Base-by-base conservation (phyloP, 2,329 filamentous ascomycete genomes). In the Paecilomyces dactylethromorphus region DNA sequence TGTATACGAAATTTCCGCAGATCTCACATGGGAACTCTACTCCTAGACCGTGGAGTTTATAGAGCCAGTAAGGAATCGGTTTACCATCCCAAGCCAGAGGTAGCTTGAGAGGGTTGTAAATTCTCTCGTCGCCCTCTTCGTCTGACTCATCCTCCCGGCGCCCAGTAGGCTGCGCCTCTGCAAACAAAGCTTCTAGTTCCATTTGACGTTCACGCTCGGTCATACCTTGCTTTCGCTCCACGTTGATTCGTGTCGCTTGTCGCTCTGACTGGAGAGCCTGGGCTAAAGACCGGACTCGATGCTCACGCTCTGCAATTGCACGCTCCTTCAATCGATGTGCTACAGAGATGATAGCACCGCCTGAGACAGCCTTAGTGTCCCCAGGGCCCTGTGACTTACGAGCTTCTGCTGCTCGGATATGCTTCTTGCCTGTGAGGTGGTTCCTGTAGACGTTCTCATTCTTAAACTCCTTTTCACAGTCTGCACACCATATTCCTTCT, bases 1-100 rank as follows among this genome's bases (percentile, higher is more conserved):
- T 97, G 79, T 97, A 97, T n/a, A 97, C 92, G 69, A 92, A 97
- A 75, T 97, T 97, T 58, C 94, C 94, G 71, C 94, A 99, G 58
- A 99, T 91, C 73, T 99, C 93, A 79, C 94, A 99, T 0, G 89
- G 83, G 66, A 97, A 96, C 68, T 99, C 94, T 12, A 96, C 92
- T 8, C 94, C 94, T 26, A 99, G 80, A 1, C 94, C 94, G 71
- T 99, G 94, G 15, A 99, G 82, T 66, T 97, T 94, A 81, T 97
- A 99, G 15, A 99, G 83, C 94, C 94, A 99, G 80, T 94, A 99
- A 0, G 95, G 94, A 67, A 99, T 99, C 0, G 95, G 94, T 72
- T 99, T 99, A 66, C 95, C 94, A 66, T 99, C 94, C 95, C 95
- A 99, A 2, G 91, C 93, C 7, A 99, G 82, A 0, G 94, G 94